Evolutionary conservation across 345 rosid species (phyloP).

Genomic region (Eucalyptus rudis): DNA sequence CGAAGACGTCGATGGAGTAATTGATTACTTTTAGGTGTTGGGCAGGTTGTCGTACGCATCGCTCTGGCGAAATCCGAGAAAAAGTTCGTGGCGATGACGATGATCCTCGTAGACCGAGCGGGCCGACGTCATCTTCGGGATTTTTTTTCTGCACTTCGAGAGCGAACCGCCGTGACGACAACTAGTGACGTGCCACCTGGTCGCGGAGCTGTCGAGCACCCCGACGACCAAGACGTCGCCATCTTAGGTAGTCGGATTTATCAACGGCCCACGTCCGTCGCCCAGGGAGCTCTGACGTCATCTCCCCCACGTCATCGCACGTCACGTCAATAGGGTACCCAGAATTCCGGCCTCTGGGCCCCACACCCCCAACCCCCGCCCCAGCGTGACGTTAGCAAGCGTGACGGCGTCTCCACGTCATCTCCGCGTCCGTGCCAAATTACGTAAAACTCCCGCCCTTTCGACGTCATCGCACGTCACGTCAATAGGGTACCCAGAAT

Average conservation of each 20-base stretch:
- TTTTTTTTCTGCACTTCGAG: neutral
- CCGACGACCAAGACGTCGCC: neutral
- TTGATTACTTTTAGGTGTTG: neutral
- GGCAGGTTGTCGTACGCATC: neutral
- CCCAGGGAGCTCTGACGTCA: neutral
- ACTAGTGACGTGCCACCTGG: neutral
- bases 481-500: neutral
- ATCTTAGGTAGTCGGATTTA: neutral
- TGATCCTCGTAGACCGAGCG: neutral
- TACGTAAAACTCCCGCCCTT: neutral
- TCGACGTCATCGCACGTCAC: neutral
- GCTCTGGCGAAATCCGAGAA: neutral
- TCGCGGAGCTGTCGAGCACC: neutral
- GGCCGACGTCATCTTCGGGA: neutral
- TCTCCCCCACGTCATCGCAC: accelerated
- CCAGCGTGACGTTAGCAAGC: accelerated
- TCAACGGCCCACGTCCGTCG: neutral
- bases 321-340: neutral
- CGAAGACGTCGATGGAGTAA: neutral
- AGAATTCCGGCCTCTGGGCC: neutral
- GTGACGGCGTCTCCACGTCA: neutral
- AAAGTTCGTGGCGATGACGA: neutral
- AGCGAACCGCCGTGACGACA: neutral
- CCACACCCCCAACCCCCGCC: too few relatives aligned
- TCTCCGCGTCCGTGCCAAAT: neutral